Conservation (phyloP, 23 red algal genomes). For the Pyropia haitanensis region DNA sequence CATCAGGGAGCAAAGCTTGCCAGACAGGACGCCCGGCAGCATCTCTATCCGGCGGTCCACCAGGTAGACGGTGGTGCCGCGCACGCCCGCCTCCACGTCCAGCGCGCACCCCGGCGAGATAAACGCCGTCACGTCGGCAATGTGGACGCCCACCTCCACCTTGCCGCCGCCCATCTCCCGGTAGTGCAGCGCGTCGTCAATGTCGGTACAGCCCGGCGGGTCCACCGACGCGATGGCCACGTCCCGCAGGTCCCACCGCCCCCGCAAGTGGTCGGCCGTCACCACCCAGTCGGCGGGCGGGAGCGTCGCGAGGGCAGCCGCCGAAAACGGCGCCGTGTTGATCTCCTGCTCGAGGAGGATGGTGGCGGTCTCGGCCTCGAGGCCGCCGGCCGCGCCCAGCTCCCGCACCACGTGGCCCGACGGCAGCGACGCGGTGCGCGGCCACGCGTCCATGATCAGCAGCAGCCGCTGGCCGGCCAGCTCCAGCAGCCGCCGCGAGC, state of each 20-base stretch:
- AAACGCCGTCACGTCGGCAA: conserved; percentile 95
- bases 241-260: conserved; percentile 66
- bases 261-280: conserved; percentile 43
- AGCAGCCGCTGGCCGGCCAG: conserved; percentile 66
- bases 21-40: conserved; percentile 72
- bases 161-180: conserved; percentile 28
- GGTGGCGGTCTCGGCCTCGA: conserved; percentile 84
- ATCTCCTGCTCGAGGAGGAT: conserved; percentile 92
- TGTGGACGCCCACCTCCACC: conserved; percentile 86
- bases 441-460: conserved; percentile 83
- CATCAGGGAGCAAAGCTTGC: conserved; percentile 74
- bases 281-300: conserved; percentile 64
- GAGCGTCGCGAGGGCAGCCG: conserved; percentile 74
- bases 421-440: conserved; percentile 49
- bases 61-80: conserved; percentile 92
- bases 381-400: conserved; percentile 68
- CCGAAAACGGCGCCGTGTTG: conserved; percentile 74
- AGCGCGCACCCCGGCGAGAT: conserved; percentile 59
- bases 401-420: conserved; percentile 78
- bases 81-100: conserved; percentile 82
- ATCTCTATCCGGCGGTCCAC: conserved; percentile 96
- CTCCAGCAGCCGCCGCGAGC: conserved; percentile 50
- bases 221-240: conserved; percentile 76
- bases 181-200: conserved; percentile 93
- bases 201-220: conserved; percentile 97